A percentile compares a stretch with the other conserved stretches of the same genome.
phyloP scores from a whole-genome alignment of 75 land plant species.

The Pinus albicaulis region DNA sequence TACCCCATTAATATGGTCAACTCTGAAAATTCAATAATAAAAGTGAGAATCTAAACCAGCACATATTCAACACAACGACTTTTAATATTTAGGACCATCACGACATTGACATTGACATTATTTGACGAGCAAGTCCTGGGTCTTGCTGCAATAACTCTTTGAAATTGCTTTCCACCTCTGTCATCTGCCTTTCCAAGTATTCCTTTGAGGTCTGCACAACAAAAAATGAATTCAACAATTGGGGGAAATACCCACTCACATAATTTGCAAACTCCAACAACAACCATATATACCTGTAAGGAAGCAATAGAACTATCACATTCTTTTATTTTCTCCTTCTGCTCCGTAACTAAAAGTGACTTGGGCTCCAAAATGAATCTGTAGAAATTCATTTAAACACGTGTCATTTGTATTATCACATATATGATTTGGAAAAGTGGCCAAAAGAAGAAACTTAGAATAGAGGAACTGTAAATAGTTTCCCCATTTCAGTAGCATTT shows the following conservation, averaged over 20 bases:
- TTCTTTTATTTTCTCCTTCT: constrained; percentile 78
- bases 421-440: neutral
- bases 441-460: neutral
- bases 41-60: too few species aligned
- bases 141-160: constrained; percentile 88
- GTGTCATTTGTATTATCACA: neutral
- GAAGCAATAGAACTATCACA: constrained; percentile 72
- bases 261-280: constrained; percentile 6
- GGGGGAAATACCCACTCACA: neutral
- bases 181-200: constrained; percentile 90
- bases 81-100: neutral
- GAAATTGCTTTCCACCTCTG: constrained; percentile 87
- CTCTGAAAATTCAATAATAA: too few species aligned
- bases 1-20: too few species aligned
- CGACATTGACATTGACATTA: constrained; percentile 86
- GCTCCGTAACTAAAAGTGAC: constrained; percentile 67
- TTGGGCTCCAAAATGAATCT: constrained; percentile 95
- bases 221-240: neutral
- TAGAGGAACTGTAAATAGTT: neutral
- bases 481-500: neutral
- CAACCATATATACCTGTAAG: constrained; percentile 50
- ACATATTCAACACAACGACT: too few species aligned
- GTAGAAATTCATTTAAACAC: constrained; percentile 10
- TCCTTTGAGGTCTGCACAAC: constrained; percentile 76
- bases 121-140: constrained; percentile 89